Base-by-base conservation (phyloP, 2,329 filamentous ascomycete genomes). In the Xylariaceae sp. region DNA sequence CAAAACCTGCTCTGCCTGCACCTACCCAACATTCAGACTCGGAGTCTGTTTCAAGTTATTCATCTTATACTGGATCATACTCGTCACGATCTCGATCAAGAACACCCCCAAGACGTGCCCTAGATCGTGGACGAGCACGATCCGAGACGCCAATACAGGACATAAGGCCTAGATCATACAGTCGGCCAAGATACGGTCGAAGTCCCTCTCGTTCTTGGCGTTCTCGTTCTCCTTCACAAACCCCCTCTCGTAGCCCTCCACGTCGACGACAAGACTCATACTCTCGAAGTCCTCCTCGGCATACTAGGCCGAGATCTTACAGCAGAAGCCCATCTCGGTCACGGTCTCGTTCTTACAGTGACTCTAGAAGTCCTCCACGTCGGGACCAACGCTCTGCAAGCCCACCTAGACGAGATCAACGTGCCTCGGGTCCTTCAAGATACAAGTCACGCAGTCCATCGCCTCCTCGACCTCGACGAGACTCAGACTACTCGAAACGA, bases 41-140 rank as follows among this genome's bases (percentile, higher is more conserved):
- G 0, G 85, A 87, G 37, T 88, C 84, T 0, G 80, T 83, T 8
- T 89, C 85, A 7, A 89, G 85, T 67, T 92, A 90, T 62, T 89
- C 84, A 0, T 89, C 86, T 17, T 87, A 88, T 61, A 79, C 77
- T 1, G 75, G 77, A 36, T 82, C 79, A 5, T 80, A 80, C 62
- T 82, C 77, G 3, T 69, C 70, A 8, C 65, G 70, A n/a, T 76
- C 74, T 2, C 65, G 72, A 40, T 75, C 74, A 25, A 64, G 68
- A 34, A 68, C 72, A 14, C 64, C 65, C 17, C 61, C 65, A 11
- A 60, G 66, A 25, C 63, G 62, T 35, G 57, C 59, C 16, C 54
- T 65, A 16, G 66, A 64, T 44, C 65, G 69, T 42, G 67, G 64
- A 10, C 64, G 66, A 11, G 66, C 67, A 2, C 47, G 59, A 29